Conservation (phyloP, 2,329 filamentous ascomycete species). For the Huntiella savannae region DNA sequence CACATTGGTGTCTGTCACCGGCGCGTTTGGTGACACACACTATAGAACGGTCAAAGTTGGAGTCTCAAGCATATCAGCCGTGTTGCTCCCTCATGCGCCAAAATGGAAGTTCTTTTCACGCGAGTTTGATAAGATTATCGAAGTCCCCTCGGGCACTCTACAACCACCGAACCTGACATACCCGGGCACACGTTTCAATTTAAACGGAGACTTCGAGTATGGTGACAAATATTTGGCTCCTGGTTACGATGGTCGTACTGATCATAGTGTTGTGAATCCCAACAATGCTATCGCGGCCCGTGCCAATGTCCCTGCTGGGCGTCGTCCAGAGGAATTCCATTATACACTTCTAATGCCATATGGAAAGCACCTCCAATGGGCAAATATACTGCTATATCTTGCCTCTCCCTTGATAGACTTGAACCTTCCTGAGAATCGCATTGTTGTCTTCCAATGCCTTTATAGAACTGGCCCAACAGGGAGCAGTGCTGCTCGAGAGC, state of each 20-base stretch:
- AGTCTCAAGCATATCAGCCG: slow-evolving; percentile 15
- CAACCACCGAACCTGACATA: no score
- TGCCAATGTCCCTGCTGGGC: slow-evolving; percentile 24
- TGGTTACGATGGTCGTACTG: no score
- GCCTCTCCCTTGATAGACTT: slow-evolving; percentile 28
- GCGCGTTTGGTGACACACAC: slow-evolving; percentile 21
- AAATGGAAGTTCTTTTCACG: slow-evolving; percentile 22
- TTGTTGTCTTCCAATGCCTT: slow-evolving; percentile 29
- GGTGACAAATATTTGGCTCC: no score
- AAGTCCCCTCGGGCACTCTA: no score
- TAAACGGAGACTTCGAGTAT: no score
- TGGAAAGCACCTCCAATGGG: slow-evolving; percentile 32
- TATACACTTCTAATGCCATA: slow-evolving; percentile 29
- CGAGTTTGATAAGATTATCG: no score
- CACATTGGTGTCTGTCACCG: slow-evolving; percentile 17
- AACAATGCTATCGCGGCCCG: slow-evolving; percentile 36
- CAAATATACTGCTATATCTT: slow-evolving; percentile 35
- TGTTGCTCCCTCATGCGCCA: slow-evolving; percentile 29
- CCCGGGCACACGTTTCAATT: no score
- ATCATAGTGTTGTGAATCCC: slow-evolving; percentile 17
- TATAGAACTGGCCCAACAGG: slow-evolving; percentile 26
- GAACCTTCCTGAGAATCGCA: slow-evolving; percentile 26
- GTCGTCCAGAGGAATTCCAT: slow-evolving; percentile 36
- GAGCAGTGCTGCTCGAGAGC: neutral
- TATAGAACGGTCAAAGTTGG: slow-evolving; percentile 15